phyloP scores from a whole-genome alignment of 2,329 filamentous ascomycete genomes.

The Beauveria sp. region DNA sequence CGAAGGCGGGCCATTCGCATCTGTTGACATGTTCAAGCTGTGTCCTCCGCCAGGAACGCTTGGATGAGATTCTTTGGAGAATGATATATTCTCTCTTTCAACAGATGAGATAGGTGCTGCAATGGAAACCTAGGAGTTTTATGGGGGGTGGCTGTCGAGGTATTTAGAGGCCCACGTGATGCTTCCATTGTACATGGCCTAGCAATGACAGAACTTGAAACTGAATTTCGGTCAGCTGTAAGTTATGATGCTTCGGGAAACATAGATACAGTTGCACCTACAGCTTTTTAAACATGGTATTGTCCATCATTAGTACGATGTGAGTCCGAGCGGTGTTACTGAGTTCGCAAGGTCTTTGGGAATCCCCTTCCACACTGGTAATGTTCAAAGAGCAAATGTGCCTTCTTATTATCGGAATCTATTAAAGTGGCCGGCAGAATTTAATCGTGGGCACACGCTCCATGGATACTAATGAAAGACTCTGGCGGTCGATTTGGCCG shows the following conservation, averaged over 20 bases:
- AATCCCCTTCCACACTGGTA: constrained; percentile 40
- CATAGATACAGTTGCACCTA: no score
- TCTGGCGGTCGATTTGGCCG: constrained; percentile 43
- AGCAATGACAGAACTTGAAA: no score
- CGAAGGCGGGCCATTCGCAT: constrained; percentile 4
- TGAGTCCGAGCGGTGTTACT: no score
- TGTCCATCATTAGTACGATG: no score
- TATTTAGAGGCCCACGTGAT: no score
- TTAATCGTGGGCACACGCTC: constrained; percentile 44
- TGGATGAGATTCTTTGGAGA: background rate
- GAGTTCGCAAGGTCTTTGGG: constrained; percentile 29
- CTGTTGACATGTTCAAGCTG: background rate
- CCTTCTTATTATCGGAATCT: constrained; percentile 25
- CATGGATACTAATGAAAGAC: constrained; percentile 53
- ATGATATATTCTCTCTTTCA: background rate
- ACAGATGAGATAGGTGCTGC: background rate
- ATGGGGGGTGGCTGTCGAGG: no score
- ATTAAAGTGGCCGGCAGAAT: constrained; percentile 39
- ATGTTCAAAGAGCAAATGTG: constrained; percentile 36
- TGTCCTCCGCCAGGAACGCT: background rate
- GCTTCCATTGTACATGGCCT: no score
- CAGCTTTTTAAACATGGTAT: no score
- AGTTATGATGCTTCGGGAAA: no score
- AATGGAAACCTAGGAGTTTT: no score
- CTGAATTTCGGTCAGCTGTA: no score